Evolutionary conservation across 2,329 filamentous ascomycete genomes (phyloP), one percentile per base, ranked within the genome.

Genomic region (Colletotrichum filicis): DNA sequence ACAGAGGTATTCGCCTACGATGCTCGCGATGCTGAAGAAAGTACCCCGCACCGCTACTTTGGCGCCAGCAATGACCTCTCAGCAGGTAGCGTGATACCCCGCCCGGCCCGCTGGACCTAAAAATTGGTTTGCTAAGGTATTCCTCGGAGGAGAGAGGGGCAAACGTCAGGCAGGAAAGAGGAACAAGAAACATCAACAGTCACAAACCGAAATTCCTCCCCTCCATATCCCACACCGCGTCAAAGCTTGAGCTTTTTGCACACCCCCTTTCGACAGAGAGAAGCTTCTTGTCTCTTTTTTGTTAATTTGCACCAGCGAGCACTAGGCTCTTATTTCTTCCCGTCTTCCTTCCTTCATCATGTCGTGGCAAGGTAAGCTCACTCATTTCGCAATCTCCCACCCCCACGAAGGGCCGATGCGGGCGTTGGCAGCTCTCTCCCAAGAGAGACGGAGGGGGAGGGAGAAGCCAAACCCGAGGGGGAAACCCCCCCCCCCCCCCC

Each of bases 361-460:
- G 92, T 93, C 92, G 84, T 93, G 92, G 92, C 92, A 94, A 92
- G 90, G 92, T 94, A 80, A 79, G 80, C 80, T 75, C 24, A 49
- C 59, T 32, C 24, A 49, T 55, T 32, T 32, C 49, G 22, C 56
- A 22, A 30, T 22, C 66, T 68, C 74, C 16, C 37, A 42, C 37
- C 37, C 77, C 77, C 49, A 32, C 32, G 28, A 37, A 30, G 19
- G 37, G 26, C 32, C 28, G 37, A 59, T 60, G 26, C 57, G 35
- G 42, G 66, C 58, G 58, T 24, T 68, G 66, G 58, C 58, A 37
- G 68, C 63, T 42, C 62, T 7, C 56, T 42, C 62, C 7, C 30
- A 59, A 37, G 19, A 22, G 42, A 49, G 42, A 22, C 19, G 8
- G 42, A 22, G 7, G 42, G 42, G 19, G 42, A 49, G 42, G 59